Evolutionary conservation across 495 filamentous ascomycete genomes (phyloP).

Genomic region (Talaromyces adpressus): DNA sequence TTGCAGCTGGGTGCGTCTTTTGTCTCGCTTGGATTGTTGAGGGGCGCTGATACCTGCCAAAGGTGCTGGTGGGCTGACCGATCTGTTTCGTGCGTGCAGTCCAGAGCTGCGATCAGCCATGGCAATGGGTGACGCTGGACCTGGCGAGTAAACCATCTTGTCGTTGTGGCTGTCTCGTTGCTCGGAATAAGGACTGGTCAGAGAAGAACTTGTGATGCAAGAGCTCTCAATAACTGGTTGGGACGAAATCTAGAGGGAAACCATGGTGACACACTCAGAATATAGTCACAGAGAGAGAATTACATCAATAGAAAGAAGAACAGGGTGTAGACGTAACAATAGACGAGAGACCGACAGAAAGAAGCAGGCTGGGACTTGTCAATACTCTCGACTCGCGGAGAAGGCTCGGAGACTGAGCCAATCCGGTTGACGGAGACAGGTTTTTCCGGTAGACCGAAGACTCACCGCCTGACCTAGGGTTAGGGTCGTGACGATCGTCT

Average conservation of each 20-base stretch:
- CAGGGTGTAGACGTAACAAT: background rate
- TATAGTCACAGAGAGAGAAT: background rate
- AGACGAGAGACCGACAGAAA: background rate
- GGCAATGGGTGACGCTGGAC: conserved; percentile 25
- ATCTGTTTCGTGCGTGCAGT: conserved; percentile 24
- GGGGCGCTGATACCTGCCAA: conserved; percentile 12
- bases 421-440: background rate
- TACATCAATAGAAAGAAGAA: background rate
- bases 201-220: background rate
- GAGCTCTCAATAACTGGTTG: background rate
- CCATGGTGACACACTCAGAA: background rate
- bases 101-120: conserved; percentile 14
- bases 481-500: background rate
- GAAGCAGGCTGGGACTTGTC: background rate
- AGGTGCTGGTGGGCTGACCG: conserved; percentile 28
- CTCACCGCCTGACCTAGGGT: background rate
- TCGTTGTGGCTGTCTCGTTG: background rate
- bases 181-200: background rate
- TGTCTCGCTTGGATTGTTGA: conserved; percentile 78
- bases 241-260: background rate
- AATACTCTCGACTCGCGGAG: background rate
- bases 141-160: conserved; percentile 31
- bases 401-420: background rate
- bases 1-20: conserved; percentile 68
- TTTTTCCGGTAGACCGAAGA: background rate